Percentiles rank a stretch among this genome's conserved stretches.
Evolutionary conservation across 805 yeast species (phyloP).

Genomic region (Candida verbasci): DNA sequence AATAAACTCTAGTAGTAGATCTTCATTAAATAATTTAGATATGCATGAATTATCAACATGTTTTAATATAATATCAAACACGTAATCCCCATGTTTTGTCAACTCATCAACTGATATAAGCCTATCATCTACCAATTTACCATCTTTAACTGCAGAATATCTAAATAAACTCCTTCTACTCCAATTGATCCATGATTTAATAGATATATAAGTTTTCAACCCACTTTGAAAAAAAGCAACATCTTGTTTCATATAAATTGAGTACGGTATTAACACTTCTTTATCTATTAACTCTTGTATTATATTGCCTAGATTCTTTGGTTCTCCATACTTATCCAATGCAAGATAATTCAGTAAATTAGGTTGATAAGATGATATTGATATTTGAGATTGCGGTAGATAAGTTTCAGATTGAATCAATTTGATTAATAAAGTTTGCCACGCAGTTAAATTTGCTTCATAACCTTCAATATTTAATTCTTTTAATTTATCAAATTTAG

Average conservation of each 20-base stretch:
- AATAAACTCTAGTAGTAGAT: constrained; percentile 10
- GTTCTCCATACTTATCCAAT: constrained; percentile 28
- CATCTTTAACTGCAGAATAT: constrained; percentile 10
- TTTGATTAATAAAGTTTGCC: constrained; percentile 20
- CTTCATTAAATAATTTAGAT: constrained; percentile 12
- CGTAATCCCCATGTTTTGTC: constrained; percentile 7
- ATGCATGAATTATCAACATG: constrained; percentile 14
- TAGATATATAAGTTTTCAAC: constrained; percentile 9
- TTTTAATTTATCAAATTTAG: constrained; percentile 26
- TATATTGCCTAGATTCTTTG: constrained; percentile 21
- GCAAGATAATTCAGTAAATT: constrained; percentile 15
- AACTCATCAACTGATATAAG: constrained; percentile 21
- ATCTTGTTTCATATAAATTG: constrained; percentile 8
- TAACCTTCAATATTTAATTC: constrained; percentile 38
- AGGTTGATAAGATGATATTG: constrained; percentile 14
- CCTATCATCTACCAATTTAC: constrained; percentile 16
- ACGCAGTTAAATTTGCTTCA: constrained; percentile 39
- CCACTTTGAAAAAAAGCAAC: constrained; percentile 6
- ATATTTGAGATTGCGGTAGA: constrained; percentile 14
- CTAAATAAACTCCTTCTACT: constrained; percentile 5
- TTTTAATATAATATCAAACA: constrained; percentile 4
- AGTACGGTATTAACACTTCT: constrained; percentile 17
- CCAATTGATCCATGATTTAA: constrained; percentile 14
- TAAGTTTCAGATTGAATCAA: constrained; percentile 14
- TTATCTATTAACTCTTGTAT: constrained; percentile 20